Evolutionary conservation across 768 basidiomycete genomes (phyloP).

Genomic region (Lanmaoa rubissima): DNA sequence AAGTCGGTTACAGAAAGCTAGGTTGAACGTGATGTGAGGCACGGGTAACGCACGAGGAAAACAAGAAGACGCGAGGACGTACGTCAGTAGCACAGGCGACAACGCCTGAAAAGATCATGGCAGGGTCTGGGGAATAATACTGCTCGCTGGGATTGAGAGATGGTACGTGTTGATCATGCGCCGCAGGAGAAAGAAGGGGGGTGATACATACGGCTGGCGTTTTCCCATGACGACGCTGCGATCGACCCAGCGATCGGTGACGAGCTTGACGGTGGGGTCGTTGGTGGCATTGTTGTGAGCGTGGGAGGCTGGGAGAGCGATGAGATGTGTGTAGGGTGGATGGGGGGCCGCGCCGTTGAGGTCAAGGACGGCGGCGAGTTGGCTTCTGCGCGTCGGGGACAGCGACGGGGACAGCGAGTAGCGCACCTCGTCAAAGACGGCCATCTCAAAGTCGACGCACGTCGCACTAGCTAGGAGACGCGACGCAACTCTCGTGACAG

Average conservation of each 20-base stretch:
- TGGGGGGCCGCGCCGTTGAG: constrained; percentile 51
- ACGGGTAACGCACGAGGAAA: neutral
- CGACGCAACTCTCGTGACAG: no score
- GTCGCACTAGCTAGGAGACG: no score
- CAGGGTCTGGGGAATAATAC: constrained; percentile 74
- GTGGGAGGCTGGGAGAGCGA: constrained; percentile 51
- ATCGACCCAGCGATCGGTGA: constrained; percentile 67
- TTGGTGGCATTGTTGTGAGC: constrained; percentile 33
- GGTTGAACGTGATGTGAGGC: neutral
- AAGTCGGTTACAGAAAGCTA: constrained; percentile 63
- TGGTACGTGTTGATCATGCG: neutral
- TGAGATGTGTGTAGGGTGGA: constrained; percentile 51
- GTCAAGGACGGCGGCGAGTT: constrained; percentile 49
- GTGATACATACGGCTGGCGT: constrained; percentile 51
- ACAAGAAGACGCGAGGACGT: constrained; percentile 12
- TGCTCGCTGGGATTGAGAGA: constrained; percentile 39
- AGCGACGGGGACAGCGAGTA: constrained; percentile 55
- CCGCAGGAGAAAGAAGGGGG: neutral
- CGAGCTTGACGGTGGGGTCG: constrained; percentile 36
- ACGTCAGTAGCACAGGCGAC: constrained; percentile 72
- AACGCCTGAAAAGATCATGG: constrained; percentile 80
- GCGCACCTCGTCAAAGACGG: constrained; percentile 40
- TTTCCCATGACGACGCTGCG: constrained; percentile 57
- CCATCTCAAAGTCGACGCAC: constrained; percentile 14
- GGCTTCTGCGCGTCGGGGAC: constrained; percentile 36